Base-by-base conservation (phyloP, 164 flowering plant genomes). In the Kingdonia uniflora region DNA sequence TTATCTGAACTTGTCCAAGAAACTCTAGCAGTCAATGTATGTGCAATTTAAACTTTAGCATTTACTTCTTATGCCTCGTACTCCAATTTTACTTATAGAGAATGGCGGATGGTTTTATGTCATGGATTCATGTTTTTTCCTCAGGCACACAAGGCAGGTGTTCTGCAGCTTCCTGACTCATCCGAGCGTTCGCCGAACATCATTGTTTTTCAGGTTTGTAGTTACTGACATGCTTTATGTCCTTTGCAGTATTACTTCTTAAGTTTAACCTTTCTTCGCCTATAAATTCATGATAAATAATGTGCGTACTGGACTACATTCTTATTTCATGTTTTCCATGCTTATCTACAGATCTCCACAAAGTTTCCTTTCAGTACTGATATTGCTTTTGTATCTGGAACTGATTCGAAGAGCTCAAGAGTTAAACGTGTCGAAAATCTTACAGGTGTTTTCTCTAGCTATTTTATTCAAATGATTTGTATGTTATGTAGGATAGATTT, bases 201-300 rank as follows among this genome's bases (percentile, higher is more conserved):
- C 66, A 54, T 79, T 63, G 89, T 86, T 60, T 89, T 86, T 64
- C 99, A 94, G 96, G 99, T 89, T 68, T 46, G 16, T n/a, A n/a
- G n/a, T n/a, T n/a, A n/a, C n/a, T n/a, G n/a, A n/a, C n/a, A n/a
- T n/a, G n/a, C n/a, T 35, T 46, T 53, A 37, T 12, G 11, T 46
- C 45, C n/a, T 37, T 38, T 26, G 11, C 20, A 26, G 19, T 49
- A 0, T 19, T 5, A 3, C 8, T 29, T 29, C 6, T 3, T 29
- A 29, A 4, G 35, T 25, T 6, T 24, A 15, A 15, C 10, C 26
- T 24, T 49, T 49, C 17, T 2, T 14, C 33, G 17, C 33, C 16
- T 15, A 14, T 1, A n/a, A n/a, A 15, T 50, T 50, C 39, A 14
- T 50, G 20, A 7, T 45, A 16, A 45, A 11, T 45, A 8, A 14